phyloP scores from a whole-genome alignment of 202 grass and related monocot species.

The Eragrostis tef region DNA sequence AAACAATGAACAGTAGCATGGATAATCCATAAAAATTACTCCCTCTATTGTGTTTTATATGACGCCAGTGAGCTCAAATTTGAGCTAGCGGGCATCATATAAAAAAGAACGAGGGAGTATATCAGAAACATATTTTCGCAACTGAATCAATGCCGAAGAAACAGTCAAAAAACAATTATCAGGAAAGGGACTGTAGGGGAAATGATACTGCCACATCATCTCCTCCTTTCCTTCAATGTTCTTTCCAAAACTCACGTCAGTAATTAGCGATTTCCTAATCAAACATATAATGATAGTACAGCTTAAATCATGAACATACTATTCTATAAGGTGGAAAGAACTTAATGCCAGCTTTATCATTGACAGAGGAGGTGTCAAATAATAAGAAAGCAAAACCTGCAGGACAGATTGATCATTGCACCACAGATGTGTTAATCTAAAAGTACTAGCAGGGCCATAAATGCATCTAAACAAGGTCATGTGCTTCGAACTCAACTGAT shows the following conservation, averaged over 20 bases:
- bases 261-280: background rate
- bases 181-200: background rate
- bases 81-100: too few relatives aligned
- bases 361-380: background rate
- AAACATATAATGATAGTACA: too few relatives aligned
- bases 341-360: background rate
- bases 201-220: background rate
- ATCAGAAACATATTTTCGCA: background rate
- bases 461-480: background rate
- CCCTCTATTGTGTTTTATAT: too few relatives aligned
- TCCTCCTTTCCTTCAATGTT: background rate
- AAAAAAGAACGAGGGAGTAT: too few relatives aligned
- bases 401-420: background rate
- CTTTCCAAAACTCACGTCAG: background rate
- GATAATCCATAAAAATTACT: too few relatives aligned
- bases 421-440: background rate
- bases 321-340: background rate
- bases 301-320: background rate
- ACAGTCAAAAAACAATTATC: background rate
- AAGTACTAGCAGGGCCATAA: background rate
- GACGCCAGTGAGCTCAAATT: too few relatives aligned
- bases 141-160: background rate
- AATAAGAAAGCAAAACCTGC: background rate
- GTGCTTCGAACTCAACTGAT: background rate
- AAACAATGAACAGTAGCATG: background rate